Base-by-base conservation (phyloP, 768 basidiomycete species). In the Agrocybe praecox region DNA sequence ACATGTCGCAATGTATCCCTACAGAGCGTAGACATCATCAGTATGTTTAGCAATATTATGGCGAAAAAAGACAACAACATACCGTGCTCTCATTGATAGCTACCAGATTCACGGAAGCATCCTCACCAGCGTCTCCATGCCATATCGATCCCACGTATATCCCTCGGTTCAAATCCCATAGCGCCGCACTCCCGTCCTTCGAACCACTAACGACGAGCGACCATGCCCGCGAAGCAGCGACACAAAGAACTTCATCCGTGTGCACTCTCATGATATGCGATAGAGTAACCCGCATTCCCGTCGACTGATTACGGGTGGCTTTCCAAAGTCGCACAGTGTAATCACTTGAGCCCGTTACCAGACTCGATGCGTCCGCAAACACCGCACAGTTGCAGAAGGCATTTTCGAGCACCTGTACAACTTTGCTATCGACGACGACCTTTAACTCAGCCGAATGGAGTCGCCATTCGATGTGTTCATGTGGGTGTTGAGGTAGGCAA, bases 1-100 rank as follows among this genome's bases (percentile, higher is more conserved):
- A 61, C 92, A 94, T 0, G 93, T 87, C 0, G 92, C 93, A 52
- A 96, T 87, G 69, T 92, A 88, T 11, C 95, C 95, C 94, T 96
- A 60, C 7, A 47, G 29, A 23, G 57, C 10, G 29, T 8, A 17
- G 47, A 19, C 36, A 18, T 40, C 33, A 12, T 40, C 11, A 18
- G 57, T 11, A n/a, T 51, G 21, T 22, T 24, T 32, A 23, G 29
- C 12, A 14, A 24, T 12, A 33, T 56, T 43, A 49, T 42, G 6
- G 18, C 17, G 36, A 4, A 4, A 42, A 18, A 24, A 12, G 22
- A 52, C 24, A 23, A 17, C 14, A 6, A 75, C 89, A 63, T 66
- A 96, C 94, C 47, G 90, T 93, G 69, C 90, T 88, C 67, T 96
- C 93, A 65, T 95, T 91, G 62, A 97, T 83, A 10, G 90, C 80